Evolutionary conservation across 768 basidiomycete species (phyloP).

Genomic region (Fomitopsis pulvina): DNA sequence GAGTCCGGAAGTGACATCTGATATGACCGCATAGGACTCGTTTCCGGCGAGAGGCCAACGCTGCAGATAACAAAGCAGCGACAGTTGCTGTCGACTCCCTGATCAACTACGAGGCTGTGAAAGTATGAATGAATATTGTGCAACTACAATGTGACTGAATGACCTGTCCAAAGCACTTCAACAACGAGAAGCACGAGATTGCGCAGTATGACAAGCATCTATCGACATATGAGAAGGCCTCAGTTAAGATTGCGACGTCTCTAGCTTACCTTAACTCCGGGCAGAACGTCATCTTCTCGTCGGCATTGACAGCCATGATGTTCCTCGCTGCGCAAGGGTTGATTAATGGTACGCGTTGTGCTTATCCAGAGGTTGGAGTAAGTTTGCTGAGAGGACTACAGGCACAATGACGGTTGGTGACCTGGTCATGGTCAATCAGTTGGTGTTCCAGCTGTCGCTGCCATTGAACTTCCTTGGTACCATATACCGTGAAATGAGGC

Average conservation of each 20-base stretch:
- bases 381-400: constrained; percentile 21
- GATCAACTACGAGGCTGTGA: constrained; percentile 98
- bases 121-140: constrained; percentile 46
- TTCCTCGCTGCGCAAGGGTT: constrained; percentile 94
- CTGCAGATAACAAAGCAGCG: constrained; percentile 95
- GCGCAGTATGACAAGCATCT: constrained; percentile 89
- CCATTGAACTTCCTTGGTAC: constrained; percentile 97
- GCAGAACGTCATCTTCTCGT: constrained; percentile 94
- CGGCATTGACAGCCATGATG: constrained; percentile 92
- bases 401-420: constrained; percentile 98
- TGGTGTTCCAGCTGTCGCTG: constrained; percentile 94
- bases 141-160: neutral
- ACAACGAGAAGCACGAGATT: constrained; percentile 91
- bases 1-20: neutral
- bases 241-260: constrained; percentile 91
- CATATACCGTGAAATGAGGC: constrained; percentile 94
- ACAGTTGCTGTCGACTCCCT: constrained; percentile 90
- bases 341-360: constrained; percentile 58
- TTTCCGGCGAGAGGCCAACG: constrained; percentile 92
- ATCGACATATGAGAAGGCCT: constrained; percentile 81
- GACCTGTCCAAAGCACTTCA: constrained; percentile 67
- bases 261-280: constrained; percentile 92
- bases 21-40: constrained; percentile 50
- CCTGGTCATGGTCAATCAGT: constrained; percentile 97
- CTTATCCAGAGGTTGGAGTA: neutral